A percentile compares a stretch with the other conserved stretches of the same genome.
Conservation (phyloP, 441 rosid species). For the Populus trichocarpa region DNA sequence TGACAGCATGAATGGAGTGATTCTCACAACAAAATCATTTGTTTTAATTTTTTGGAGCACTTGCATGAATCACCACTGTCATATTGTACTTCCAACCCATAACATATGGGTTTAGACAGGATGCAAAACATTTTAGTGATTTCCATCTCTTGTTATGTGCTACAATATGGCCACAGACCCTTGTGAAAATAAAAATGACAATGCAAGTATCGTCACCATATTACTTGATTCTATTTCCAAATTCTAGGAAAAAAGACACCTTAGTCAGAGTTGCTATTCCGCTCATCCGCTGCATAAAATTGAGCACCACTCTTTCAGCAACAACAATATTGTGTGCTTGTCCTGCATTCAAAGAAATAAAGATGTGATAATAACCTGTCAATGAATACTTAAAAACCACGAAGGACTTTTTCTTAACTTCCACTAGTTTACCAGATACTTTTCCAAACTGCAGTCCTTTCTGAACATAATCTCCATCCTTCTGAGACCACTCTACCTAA, state of each 20-base stretch:
- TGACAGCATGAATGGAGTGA: background rate
- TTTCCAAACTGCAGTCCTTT: slow-evolving; percentile 91
- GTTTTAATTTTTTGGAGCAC: background rate
- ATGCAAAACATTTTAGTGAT: background rate
- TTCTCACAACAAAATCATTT: background rate
- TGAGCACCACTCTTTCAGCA: slow-evolving; percentile 87
- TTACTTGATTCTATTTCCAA: slow-evolving; percentile 13
- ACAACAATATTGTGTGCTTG: slow-evolving; percentile 78
- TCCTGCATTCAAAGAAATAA: slow-evolving; percentile 34
- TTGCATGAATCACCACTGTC: background rate
- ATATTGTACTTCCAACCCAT: slow-evolving; percentile 2
- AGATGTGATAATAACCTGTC: background rate
- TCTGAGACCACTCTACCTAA: slow-evolving; percentile 84
- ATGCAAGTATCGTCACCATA: background rate
- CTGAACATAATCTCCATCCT: slow-evolving; percentile 77
- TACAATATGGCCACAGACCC: background rate
- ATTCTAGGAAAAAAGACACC: slow-evolving; percentile 34
- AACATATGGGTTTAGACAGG: background rate
- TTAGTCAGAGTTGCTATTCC: slow-evolving; percentile 95
- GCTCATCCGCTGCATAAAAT: slow-evolving; percentile 99
- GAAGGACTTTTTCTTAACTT: background rate
- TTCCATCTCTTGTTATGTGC: background rate
- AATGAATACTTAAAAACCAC: background rate
- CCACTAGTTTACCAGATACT: slow-evolving; percentile 53
- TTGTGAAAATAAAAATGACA: slow-evolving; percentile 4